A percentile compares a stretch with the other conserved stretches of the same genome.
Evolutionary conservation across 1,284 basidiomycete genomes (phyloP).

Genomic region (Cystobasidiaceae sp.): DNA sequence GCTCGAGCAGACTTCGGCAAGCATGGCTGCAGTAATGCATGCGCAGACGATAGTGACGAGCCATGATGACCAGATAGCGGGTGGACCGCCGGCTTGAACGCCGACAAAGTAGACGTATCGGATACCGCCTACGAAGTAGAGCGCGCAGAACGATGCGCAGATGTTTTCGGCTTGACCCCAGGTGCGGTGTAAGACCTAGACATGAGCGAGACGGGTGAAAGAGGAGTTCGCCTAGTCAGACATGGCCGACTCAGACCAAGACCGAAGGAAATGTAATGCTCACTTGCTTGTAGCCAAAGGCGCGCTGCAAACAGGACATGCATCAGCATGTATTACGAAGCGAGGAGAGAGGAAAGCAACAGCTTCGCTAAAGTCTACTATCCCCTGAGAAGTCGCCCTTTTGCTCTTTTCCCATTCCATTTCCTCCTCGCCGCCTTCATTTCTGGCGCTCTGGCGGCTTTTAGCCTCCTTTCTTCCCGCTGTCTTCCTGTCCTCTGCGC

Average conservation of each 20-base stretch:
- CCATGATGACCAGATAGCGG: constrained; percentile 76
- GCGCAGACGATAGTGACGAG: constrained; percentile 72
- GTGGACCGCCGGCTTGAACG: constrained; percentile 72
- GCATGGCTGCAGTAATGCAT: constrained; percentile 72
- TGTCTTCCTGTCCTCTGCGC: background rate
- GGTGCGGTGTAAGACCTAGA: constrained; percentile 71
- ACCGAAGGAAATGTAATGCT: constrained; percentile 32
- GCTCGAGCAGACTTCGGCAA: constrained; percentile 58
- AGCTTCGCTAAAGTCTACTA: constrained; percentile 10
- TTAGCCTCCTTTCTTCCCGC: too few species aligned
- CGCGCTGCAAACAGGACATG: constrained; percentile 53
- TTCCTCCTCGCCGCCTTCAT: background rate
- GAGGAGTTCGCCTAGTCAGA: background rate
- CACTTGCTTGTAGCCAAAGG: constrained; percentile 74
- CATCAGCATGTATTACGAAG: constrained; percentile 10
- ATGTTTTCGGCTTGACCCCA: constrained; percentile 77
- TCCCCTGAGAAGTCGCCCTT: background rate
- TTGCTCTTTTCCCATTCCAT: background rate
- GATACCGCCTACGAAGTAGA: constrained; percentile 72
- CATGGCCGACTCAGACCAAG: constrained; percentile 1
- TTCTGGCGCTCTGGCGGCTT: too few species aligned
- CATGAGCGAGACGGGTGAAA: background rate
- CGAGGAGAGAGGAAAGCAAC: constrained; percentile 9
- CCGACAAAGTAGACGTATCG: constrained; percentile 71
- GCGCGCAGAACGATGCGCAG: constrained; percentile 71